Evolutionary conservation across 1,139 yeast species (phyloP).

Genomic region (Spencermartinsiella ligniputridi): DNA sequence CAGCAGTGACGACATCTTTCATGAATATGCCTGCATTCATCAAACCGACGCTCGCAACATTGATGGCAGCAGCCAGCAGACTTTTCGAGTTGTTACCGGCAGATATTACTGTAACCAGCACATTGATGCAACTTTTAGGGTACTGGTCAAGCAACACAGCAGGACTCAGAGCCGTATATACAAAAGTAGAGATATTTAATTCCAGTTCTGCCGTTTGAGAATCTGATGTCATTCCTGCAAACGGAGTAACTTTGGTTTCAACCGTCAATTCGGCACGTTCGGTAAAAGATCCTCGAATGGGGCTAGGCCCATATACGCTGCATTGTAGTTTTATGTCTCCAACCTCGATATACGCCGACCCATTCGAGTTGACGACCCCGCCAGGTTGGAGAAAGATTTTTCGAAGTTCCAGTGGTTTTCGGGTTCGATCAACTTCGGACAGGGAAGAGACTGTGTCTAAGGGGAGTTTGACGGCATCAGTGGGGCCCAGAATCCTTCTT

Average conservation of each 20-base stretch:
- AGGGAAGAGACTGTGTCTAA: slow-evolving; percentile 6
- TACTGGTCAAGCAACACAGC: slow-evolving; percentile 65
- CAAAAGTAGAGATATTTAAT: slow-evolving; percentile 49
- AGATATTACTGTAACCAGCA: slow-evolving; percentile 66
- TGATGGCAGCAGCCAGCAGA: slow-evolving; percentile 40
- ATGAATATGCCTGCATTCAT: slow-evolving; percentile 82
- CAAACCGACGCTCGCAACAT: slow-evolving; percentile 66
- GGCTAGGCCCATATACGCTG: slow-evolving; percentile 85
- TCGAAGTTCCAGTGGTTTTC: slow-evolving; percentile 9
- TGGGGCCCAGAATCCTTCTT: slow-evolving; percentile 37
- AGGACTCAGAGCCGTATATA: slow-evolving; percentile 57
- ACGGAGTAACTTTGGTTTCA: slow-evolving; percentile 56
- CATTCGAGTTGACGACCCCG: slow-evolving; percentile 67
- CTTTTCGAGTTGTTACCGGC: slow-evolving; percentile 37
- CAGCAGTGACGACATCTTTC: slow-evolving; percentile 72
- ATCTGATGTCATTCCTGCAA: slow-evolving; percentile 36
- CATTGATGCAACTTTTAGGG: slow-evolving; percentile 84
- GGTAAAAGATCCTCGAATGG: slow-evolving; percentile 70
- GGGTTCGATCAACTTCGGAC: slow-evolving; percentile 3
- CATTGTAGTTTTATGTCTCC: slow-evolving; percentile 60
- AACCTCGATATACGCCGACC: slow-evolving; percentile 75
- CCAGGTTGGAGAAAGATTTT: slow-evolving; percentile 45
- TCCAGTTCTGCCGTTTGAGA: slow-evolving; percentile 41
- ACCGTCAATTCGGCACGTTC: slow-evolving; percentile 67
- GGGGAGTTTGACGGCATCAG: slow-evolving; percentile 29